Evolutionary conservation across 345 rosid genomes (phyloP).

Genomic region (Viola odorata): DNA sequence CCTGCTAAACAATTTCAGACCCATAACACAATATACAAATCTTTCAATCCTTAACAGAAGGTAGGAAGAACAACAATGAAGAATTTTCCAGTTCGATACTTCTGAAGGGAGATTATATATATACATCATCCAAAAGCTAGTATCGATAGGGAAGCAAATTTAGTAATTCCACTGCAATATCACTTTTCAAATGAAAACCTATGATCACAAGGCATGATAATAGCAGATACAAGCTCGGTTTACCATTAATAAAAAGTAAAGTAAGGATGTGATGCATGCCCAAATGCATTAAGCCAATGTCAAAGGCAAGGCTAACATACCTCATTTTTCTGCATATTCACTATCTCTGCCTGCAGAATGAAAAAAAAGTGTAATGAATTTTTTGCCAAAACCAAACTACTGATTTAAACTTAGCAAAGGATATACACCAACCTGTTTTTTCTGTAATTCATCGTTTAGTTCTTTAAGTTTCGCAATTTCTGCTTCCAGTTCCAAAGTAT

Average conservation of each 20-base stretch:
- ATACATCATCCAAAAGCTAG: background rate
- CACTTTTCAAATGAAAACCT: background rate
- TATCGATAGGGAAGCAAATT: background rate
- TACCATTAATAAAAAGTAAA: background rate
- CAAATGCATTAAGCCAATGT: background rate
- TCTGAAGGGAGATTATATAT: background rate
- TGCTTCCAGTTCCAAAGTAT: conserved; percentile 24
- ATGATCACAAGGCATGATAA: background rate
- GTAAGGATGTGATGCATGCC: background rate
- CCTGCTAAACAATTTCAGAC: no score
- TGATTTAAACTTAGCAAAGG: background rate
- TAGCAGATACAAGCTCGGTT: background rate
- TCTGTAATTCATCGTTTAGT: conserved; percentile 22
- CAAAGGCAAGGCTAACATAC: conserved; percentile 25
- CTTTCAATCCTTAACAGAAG: no score
- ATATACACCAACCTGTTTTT: conserved; percentile 16
- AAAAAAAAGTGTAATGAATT: conserved; percentile 12
- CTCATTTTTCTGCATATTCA: conserved; percentile 56
- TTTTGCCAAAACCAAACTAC: conserved; percentile 1
- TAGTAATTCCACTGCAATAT: no score
- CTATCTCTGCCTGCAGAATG: conserved; percentile 48
- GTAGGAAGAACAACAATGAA: no score
- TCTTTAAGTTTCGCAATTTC: conserved; percentile 30
- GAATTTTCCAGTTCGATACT: background rate
- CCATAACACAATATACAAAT: no score